A percentile compares a stretch with the other conserved stretches of the same genome.
Conservation (phyloP, 257 asterid genomes). For the Salvia miltiorrhiza region DNA sequence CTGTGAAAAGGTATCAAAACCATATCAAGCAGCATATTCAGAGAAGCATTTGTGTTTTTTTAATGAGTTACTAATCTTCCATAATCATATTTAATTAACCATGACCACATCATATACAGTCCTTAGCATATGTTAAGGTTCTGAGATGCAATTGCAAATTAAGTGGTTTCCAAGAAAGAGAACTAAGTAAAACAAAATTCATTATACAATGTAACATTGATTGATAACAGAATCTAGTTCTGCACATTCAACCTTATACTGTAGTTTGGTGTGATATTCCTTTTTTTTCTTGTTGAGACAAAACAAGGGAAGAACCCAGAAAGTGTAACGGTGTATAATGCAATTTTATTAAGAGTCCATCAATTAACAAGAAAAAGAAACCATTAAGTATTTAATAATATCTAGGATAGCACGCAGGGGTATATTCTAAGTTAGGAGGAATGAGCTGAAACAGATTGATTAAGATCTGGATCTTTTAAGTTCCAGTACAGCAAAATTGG, state of each 20-base stretch:
- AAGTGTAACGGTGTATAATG: too few species aligned
- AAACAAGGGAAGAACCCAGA: too few species aligned
- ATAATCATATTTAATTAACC: not conserved
- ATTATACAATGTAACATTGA: not conserved
- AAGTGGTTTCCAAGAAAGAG: not conserved
- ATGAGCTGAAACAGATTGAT: not conserved
- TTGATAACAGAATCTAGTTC: too few species aligned
- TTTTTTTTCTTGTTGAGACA: too few species aligned
- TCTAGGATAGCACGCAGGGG: not conserved
- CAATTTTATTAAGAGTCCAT: too few species aligned
- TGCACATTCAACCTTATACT: too few species aligned
- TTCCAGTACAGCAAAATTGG: not conserved
- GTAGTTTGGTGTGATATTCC: too few species aligned
- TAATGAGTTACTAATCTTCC: not conserved
- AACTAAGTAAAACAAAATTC: not conserved
- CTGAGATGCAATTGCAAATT: not conserved
- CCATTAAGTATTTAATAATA: not conserved
- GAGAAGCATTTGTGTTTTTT: not conserved
- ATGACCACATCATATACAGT: not conserved
- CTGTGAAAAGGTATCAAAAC: not conserved
- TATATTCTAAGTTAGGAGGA: not conserved
- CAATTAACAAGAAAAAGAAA: too few species aligned
- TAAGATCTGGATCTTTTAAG: not conserved
- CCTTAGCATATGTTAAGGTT: not conserved
- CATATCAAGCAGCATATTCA: not conserved